Evolutionary conservation across 2,329 filamentous ascomycete species (phyloP).

Genomic region (Penicillium sp.): DNA sequence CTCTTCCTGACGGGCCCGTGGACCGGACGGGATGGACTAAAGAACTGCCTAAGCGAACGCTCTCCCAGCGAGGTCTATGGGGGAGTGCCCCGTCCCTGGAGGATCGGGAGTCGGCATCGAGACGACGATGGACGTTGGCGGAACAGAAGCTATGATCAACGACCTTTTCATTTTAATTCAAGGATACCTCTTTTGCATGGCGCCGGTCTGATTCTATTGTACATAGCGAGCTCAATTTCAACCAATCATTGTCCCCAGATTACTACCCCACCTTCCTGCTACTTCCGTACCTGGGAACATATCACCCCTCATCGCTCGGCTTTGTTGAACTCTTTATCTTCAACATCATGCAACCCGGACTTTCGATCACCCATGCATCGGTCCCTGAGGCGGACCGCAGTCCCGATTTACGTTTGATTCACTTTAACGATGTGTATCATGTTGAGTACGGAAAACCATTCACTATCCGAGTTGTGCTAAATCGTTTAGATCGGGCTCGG

Average conservation of each 20-base stretch:
- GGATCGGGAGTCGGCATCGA: slow-evolving; percentile 28
- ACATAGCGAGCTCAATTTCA: neutral
- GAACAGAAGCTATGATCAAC: slow-evolving; percentile 28
- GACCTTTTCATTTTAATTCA: slow-evolving; percentile 3
- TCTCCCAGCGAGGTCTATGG: slow-evolving; percentile 41
- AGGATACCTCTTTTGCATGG: slow-evolving; percentile 25
- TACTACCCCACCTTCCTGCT: neutral
- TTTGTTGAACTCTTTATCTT: neutral
- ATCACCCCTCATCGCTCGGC: neutral
- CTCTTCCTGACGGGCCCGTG: slow-evolving; percentile 1
- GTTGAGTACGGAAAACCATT: slow-evolving; percentile 57
- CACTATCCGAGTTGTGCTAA: neutral
- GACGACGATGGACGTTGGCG: slow-evolving; percentile 41
- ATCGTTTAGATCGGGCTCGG: slow-evolving; percentile 56
- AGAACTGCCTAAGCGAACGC: slow-evolving; percentile 28
- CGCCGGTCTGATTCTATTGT: slow-evolving; percentile 10
- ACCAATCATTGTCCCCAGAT: neutral
- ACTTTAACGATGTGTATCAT: slow-evolving; percentile 95
- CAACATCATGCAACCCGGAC: slow-evolving; percentile 29
- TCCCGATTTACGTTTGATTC: slow-evolving; percentile 76
- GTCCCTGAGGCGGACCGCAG: slow-evolving; percentile 36
- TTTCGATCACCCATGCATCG: slow-evolving; percentile 45
- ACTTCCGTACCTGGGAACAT: neutral
- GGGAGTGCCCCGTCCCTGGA: slow-evolving; percentile 31
- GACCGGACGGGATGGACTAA: slow-evolving; percentile 15